A percentile compares a stretch with the other conserved stretches of the same genome.
Conservation (phyloP, 2,329 filamentous ascomycete genomes). For the Coniochaeta prunicola region DNA sequence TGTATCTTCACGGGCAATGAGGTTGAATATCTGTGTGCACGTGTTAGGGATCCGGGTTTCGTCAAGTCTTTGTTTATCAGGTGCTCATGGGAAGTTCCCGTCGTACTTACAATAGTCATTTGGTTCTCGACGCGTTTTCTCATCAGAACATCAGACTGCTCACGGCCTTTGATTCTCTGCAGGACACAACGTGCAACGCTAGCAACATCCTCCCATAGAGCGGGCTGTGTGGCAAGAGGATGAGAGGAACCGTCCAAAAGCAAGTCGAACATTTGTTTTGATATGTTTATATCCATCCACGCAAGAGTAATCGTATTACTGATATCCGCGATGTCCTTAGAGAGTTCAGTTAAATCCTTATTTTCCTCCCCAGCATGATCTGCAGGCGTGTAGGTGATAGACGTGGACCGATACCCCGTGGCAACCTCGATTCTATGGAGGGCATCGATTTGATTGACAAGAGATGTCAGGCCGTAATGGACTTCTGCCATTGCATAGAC, state of each 20-base stretch:
- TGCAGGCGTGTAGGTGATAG: neutral
- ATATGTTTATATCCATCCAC: neutral
- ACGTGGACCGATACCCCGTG: neutral
- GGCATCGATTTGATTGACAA: neutral
- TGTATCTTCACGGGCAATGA: neutral
- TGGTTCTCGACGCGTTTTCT: neutral
- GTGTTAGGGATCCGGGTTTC: neutral
- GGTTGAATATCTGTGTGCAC: neutral
- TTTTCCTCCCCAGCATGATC: neutral
- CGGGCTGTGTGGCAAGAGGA: neutral
- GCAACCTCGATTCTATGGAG: neutral
- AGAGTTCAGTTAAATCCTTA: neutral
- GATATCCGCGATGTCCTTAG: neutral
- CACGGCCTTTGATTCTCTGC: neutral
- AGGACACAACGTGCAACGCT: neutral
- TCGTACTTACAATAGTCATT: neutral
- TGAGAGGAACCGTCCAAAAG: neutral
- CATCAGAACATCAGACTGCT: neutral
- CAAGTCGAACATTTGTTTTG: neutral
- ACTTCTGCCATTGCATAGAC: neutral
- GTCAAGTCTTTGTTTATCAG: neutral
- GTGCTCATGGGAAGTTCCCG: neutral
- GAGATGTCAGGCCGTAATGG: neutral
- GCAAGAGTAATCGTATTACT: neutral
- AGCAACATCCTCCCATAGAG: neutral